Conservation (phyloP, 1,284 basidiomycete genomes). For the Tetrapyrgos nigripes region DNA sequence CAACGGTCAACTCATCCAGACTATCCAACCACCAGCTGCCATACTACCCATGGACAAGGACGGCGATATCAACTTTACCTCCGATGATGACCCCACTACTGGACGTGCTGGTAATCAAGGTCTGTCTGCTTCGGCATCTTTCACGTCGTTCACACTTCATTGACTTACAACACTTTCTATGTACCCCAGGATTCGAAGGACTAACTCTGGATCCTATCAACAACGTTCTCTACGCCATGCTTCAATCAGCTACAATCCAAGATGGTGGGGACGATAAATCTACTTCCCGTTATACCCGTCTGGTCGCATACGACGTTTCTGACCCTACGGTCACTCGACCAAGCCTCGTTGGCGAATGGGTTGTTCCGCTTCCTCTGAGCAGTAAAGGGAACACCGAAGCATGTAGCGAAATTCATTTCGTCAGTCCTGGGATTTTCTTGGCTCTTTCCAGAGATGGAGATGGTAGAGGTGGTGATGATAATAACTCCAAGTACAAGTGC, state of each 20-base stretch:
- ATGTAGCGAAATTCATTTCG: slow-evolving; percentile 64
- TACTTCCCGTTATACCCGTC: slow-evolving; percentile 57
- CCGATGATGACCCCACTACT: slow-evolving; percentile 53
- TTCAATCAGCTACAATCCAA: slow-evolving; percentile 70
- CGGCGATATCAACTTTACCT: slow-evolving; percentile 64
- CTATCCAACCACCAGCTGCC: slow-evolving; percentile 67
- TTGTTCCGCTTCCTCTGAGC: slow-evolving; percentile 64
- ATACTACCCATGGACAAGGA: slow-evolving; percentile 43
- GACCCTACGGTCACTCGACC: slow-evolving; percentile 34
- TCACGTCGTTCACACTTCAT: background rate
- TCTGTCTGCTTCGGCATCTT: slow-evolving; percentile 20
- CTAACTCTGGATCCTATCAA: slow-evolving; percentile 60
- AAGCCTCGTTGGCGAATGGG: slow-evolving; percentile 60
- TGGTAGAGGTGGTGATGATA: slow-evolving; percentile 61
- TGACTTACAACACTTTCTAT: background rate
- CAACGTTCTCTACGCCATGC: slow-evolving; percentile 61
- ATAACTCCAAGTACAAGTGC: slow-evolving; percentile 63
- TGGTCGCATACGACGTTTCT: slow-evolving; percentile 62
- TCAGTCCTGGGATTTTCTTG: slow-evolving; percentile 59
- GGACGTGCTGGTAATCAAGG: slow-evolving; percentile 58
- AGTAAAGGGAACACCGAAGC: slow-evolving; percentile 56
- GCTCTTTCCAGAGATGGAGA: slow-evolving; percentile 66
- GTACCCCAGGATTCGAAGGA: slow-evolving; percentile 58
- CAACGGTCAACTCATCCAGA: slow-evolving; percentile 55
- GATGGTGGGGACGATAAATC: slow-evolving; percentile 59